Evolutionary conservation across 208 protist genomes (phyloP).

Genomic region (Leishmania mexicana): DNA sequence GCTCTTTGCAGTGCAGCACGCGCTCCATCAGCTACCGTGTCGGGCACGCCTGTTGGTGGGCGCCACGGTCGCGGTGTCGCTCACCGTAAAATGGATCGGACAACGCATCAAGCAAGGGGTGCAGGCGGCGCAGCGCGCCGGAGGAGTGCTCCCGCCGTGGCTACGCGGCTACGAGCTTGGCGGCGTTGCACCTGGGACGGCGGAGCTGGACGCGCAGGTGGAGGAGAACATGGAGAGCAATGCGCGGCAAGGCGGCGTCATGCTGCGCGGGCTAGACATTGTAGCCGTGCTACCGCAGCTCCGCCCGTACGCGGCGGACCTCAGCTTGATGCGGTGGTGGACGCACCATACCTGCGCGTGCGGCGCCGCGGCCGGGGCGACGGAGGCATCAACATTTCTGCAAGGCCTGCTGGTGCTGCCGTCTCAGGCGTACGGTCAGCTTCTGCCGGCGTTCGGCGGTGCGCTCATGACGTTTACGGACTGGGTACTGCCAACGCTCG

Average conservation of each 20-base stretch:
- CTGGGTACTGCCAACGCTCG: slow-evolving; percentile 44
- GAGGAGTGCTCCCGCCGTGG: slow-evolving; percentile 28
- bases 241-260: slow-evolving; percentile 47
- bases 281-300: slow-evolving; percentile 63
- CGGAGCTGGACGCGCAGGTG: slow-evolving; percentile 53
- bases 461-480: slow-evolving; percentile 34
- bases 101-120: slow-evolving; percentile 19
- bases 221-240: slow-evolving; percentile 56
- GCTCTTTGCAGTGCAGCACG: slow-evolving; percentile 30
- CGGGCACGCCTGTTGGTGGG: slow-evolving; percentile 34
- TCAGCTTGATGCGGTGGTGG: slow-evolving; percentile 70
- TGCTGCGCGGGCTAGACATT: slow-evolving; percentile 80
- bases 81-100: slow-evolving; percentile 27
- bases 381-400: slow-evolving; percentile 20
- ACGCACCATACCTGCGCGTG: slow-evolving; percentile 33
- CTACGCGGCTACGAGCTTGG: slow-evolving; percentile 25
- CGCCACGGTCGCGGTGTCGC: slow-evolving; percentile 25
- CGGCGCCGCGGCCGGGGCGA: slow-evolving; percentile 11
- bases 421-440: slow-evolving; percentile 29
- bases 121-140: slow-evolving; percentile 30
- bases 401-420: slow-evolving; percentile 17
- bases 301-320: slow-evolving; percentile 72
- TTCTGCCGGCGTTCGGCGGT: slow-evolving; percentile 37
- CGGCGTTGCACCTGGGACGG: slow-evolving; percentile 16
- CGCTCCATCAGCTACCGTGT: slow-evolving; percentile 30